Evolutionary conservation across 2,329 filamentous ascomycete species (phyloP), one percentile per base, ranked within the genome.

Genomic region (Elsinoe arachidis): DNA sequence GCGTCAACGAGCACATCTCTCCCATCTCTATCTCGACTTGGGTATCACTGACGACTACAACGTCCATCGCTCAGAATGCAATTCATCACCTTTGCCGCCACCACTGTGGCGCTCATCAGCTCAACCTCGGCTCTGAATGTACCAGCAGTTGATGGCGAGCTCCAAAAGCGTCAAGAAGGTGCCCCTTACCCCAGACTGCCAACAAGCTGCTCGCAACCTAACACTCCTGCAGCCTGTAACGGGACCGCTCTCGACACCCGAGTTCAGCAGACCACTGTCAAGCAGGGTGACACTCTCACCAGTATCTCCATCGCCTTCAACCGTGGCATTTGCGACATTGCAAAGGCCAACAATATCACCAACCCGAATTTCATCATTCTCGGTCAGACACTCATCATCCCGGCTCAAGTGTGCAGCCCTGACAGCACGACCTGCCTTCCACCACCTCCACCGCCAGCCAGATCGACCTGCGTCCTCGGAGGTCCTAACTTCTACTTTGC

Each of bases 311-410:
- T 44, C 12, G 33, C 46, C 6, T 63, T 52, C 61, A 61, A 58
- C 33, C 62, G 61, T n/a, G 64, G 64, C 23, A 61, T 65, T 44
- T 66, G 64, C 61, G 62, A 66, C 57, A 65, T 66, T 41, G 63
- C 63, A 12, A 56, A 49, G 9, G 43, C 47, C 38, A 66, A 69
- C 63, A 64, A 64, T 43, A 64, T 73, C 58, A 55, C 61, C 19
- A 68, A 70, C 61, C 68, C 69, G 15, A 71, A 70, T 54, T 61
- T 65, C 23, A 69, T 71, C 53, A 46, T 58, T 43, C 66, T 64
- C 39, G 65, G 63, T 47, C 60, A 66, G 38, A 59, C 64, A 58
- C 65, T 67, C 26, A 61, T 57, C 54, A 65, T 64, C 52, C 49
- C 71, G 61, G 53, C 63, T 60, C 35, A 68, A 66, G 55, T 63